These are phyloP conservation scores for Mesotaenium endlicherianum DNA, from an alignment of 139 green algal genomes.

Conservation along the genomic window DNA sequence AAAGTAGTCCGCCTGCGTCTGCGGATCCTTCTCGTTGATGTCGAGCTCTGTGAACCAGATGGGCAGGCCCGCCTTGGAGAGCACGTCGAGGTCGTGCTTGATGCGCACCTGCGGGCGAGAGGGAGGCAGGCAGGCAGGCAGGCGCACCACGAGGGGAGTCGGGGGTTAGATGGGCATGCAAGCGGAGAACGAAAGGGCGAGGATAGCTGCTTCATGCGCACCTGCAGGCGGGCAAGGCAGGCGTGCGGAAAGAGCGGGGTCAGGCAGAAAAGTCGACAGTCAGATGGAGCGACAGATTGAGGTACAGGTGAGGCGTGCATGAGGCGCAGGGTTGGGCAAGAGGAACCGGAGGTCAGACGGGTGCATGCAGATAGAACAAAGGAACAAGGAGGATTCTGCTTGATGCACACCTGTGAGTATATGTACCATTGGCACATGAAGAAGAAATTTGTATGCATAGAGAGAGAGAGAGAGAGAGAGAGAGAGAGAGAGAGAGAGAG, in stretches of 20 bases:
- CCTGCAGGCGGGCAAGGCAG: neutral
- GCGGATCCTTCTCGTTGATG: neutral
- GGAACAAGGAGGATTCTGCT: too few relatives aligned
- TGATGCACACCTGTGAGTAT: too few relatives aligned
- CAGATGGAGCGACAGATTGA: neutral
- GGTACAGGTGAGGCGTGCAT: neutral
- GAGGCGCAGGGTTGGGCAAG: neutral
- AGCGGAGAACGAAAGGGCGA: neutral
- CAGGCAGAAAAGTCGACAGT: neutral
- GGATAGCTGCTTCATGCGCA: too few relatives aligned
- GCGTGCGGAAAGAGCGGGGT: neutral
- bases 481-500: neutral
- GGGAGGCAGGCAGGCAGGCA: neutral
- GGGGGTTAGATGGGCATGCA: neutral
- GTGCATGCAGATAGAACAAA: neutral
- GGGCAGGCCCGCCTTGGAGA: neutral
- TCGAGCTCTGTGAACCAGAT: slow-evolving; percentile 42
- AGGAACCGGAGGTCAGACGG: neutral
- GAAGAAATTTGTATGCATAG: too few relatives aligned
- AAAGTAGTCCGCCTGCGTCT: slow-evolving; percentile 28
- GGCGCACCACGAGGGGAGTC: neutral
- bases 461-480: neutral
- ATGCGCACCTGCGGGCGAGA: slow-evolving; percentile 13
- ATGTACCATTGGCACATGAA: too few relatives aligned
- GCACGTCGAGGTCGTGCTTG: slow-evolving; percentile 35